Conservation (phyloP, 257 asterid genomes). For the Solanum rostratum region DNA sequence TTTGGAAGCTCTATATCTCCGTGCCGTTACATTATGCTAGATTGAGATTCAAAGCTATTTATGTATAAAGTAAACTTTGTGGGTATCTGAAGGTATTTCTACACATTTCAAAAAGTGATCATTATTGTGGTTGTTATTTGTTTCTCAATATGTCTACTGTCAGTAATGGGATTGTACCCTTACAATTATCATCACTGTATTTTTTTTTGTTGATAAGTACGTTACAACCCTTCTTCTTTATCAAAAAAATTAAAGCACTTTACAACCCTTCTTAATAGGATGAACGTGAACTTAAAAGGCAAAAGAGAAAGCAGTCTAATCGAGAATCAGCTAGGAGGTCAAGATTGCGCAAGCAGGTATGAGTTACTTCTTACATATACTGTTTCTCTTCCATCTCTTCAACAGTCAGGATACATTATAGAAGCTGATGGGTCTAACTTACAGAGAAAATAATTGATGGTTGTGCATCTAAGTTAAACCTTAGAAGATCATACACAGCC, state of each 20-base stretch:
- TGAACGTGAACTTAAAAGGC: slow-evolving; percentile 89
- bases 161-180: background rate
- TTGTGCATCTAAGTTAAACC: background rate
- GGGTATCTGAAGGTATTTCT: background rate
- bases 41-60: background rate
- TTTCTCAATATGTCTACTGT: background rate
- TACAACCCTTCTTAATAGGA: slow-evolving; percentile 32
- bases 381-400: background rate
- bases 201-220: background rate
- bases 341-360: slow-evolving; percentile 92
- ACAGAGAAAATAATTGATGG: background rate
- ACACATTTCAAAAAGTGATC: background rate
- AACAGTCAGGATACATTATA: background rate
- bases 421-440: background rate
- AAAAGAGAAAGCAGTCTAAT: slow-evolving; percentile 92
- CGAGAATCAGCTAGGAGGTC: slow-evolving; percentile 99
- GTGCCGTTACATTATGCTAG: background rate
- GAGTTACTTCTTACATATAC: background rate
- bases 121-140: background rate
- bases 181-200: background rate
- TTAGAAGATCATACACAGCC: background rate
- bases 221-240: background rate
- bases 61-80: background rate
- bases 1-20: background rate
- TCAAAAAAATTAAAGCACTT: background rate